Conservation (phyloP, 768 basidiomycete species). For the Clavulina sp. region DNA sequence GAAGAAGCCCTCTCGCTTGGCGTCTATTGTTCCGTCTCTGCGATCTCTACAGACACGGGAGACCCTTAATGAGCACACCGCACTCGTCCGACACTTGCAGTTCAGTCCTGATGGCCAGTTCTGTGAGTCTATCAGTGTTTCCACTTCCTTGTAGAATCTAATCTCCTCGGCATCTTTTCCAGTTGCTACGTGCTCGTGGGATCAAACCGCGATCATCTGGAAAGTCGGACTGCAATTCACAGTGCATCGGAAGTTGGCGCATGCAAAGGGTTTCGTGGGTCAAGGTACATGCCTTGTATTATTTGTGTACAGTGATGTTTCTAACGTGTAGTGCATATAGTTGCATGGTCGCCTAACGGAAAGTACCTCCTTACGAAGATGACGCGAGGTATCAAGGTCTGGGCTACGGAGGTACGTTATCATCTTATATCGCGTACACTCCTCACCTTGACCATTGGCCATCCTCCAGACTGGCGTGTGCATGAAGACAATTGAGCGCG, state of each 20-base stretch:
- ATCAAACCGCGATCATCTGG: constrained; percentile 6
- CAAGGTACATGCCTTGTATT: no score
- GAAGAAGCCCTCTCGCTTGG: constrained; percentile 41
- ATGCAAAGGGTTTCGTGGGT: constrained; percentile 45
- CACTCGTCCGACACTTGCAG: constrained; percentile 52
- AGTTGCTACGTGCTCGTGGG: constrained; percentile 50
- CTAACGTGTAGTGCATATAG: no score
- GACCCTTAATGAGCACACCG: constrained; percentile 41
- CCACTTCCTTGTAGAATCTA: neutral
- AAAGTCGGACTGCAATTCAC: constrained; percentile 27
- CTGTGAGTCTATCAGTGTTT: constrained; percentile 3
- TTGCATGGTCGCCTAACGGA: constrained; percentile 59
- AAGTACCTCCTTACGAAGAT: constrained; percentile 44
- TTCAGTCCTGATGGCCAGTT: constrained; percentile 63
- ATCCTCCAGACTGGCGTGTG: constrained; percentile 44
- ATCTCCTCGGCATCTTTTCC: neutral
- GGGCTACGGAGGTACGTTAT: constrained; percentile 33
- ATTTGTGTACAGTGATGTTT: no score
- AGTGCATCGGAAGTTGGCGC: constrained; percentile 46
- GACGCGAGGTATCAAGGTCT: constrained; percentile 45
- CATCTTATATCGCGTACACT: neutral
- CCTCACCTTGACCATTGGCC: neutral
- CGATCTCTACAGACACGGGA: constrained; percentile 36
- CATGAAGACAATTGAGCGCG: constrained; percentile 42
- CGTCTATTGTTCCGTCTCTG: constrained; percentile 37